Conservation (phyloP, 495 filamentous ascomycete genomes). For the Xylaria cubensis region DNA sequence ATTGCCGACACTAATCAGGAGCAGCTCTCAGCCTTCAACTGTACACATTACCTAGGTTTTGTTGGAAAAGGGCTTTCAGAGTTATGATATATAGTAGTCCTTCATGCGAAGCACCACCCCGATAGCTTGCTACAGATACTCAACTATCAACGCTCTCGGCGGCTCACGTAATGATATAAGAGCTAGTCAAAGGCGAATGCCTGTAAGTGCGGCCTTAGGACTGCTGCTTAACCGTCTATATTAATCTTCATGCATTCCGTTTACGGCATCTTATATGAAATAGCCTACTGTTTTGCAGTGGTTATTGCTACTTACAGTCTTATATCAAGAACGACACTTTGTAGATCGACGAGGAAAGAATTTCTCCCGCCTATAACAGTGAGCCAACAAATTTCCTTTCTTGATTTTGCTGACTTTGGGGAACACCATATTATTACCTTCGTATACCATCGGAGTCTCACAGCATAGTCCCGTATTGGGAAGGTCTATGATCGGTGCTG, state of each 20-base stretch:
- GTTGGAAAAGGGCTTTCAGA: neutral
- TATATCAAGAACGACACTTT: neutral
- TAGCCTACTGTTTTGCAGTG: neutral
- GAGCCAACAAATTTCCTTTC: neutral
- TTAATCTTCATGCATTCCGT: neutral
- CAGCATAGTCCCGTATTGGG: conserved; percentile 3
- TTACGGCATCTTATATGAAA: neutral
- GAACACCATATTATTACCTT: conserved; percentile 2
- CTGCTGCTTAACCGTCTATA: neutral
- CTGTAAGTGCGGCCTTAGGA: neutral
- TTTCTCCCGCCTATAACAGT: neutral
- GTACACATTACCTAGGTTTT: neutral
- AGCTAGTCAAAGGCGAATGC: neutral
- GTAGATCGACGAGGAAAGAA: neutral
- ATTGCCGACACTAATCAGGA: neutral
- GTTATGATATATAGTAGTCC: neutral
- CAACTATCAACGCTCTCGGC: neutral
- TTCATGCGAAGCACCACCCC: neutral
- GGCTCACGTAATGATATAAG: neutral
- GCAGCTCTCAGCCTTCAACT: neutral
- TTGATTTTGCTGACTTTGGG: neutral
- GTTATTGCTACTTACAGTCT: neutral
- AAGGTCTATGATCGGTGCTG: conserved; percentile 9
- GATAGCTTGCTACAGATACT: neutral
- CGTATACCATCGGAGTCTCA: conserved; percentile 1